Conservation (phyloP, 345 rosid species). For the Dipteronia dyeriana region DNA sequence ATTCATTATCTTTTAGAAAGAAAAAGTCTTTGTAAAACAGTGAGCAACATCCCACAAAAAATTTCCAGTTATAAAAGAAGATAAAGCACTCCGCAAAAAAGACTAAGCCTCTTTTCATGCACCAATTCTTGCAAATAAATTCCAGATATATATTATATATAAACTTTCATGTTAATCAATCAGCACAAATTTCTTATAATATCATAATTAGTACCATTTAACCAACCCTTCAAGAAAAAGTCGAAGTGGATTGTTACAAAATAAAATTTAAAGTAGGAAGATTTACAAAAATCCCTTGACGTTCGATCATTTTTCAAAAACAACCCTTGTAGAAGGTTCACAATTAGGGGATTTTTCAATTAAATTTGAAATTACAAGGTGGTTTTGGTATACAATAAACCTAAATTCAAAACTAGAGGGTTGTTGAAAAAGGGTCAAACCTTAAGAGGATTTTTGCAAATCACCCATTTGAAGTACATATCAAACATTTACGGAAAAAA, state of each 20-base stretch:
- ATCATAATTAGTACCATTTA: not conserved
- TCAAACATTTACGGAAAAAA: too few relatives aligned
- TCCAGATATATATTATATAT: not conserved
- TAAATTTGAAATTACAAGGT: too few relatives aligned
- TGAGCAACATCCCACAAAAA: not conserved
- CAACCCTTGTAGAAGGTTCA: too few relatives aligned
- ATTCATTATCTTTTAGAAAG: not conserved
- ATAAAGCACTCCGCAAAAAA: not conserved
- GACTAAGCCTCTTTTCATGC: not conserved
- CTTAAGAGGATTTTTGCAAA: too few relatives aligned
- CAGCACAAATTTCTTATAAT: not conserved
- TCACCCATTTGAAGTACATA: not conserved
- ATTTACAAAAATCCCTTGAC: not conserved
- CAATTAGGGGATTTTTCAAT: too few relatives aligned
- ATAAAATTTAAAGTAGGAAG: not conserved
- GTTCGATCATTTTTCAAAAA: not conserved
- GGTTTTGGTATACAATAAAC: too few relatives aligned
- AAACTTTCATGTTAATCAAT: not conserved
- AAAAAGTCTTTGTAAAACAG: not conserved
- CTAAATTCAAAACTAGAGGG: too few relatives aligned
- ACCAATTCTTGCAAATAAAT: not conserved
- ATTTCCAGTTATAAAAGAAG: not conserved
- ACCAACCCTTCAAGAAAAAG: not conserved
- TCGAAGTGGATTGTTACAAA: not conserved
- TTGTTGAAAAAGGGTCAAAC: too few relatives aligned